A percentile compares a stretch with the other conserved stretches of the same genome.
These are phyloP conservation scores for Rhypophila decipiens DNA, from an alignment of 495 filamentous ascomycete species.

Conservation along the genomic window DNA sequence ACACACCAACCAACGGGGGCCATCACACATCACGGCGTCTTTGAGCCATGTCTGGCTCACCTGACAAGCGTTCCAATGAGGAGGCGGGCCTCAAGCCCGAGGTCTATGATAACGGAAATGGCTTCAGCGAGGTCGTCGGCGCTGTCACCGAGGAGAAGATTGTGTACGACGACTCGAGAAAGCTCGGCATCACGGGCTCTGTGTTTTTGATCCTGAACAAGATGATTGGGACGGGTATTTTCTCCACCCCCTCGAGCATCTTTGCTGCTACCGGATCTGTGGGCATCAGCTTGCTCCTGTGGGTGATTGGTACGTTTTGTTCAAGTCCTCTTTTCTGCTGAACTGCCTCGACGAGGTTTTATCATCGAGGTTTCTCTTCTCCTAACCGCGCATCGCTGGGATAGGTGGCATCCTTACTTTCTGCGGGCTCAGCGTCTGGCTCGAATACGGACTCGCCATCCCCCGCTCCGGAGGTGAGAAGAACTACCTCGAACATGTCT, in stretches of 20 bases:
- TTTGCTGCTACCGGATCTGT: constrained; percentile 38
- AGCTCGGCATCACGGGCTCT: constrained; percentile 46
- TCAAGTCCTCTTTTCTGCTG: background rate
- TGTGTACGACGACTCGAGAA: constrained; percentile 39
- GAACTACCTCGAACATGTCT: constrained; percentile 60
- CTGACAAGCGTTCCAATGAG: no score
- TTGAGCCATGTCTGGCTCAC: background rate
- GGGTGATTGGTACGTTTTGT: constrained; percentile 25
- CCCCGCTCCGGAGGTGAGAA: constrained; percentile 49
- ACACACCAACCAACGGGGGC: constrained; percentile 1
- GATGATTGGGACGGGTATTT: constrained; percentile 53
- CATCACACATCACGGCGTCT: background rate
- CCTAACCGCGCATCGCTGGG: background rate
- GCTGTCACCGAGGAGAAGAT: constrained; percentile 26
- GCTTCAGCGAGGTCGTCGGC: constrained; percentile 8
- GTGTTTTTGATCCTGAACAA: constrained; percentile 52
- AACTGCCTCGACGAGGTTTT: background rate
- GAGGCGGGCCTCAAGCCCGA: no score
- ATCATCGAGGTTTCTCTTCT: background rate
- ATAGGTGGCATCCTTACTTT: constrained; percentile 14
- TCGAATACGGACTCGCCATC: constrained; percentile 47
- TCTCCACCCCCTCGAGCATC: constrained; percentile 38
- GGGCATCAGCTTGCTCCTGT: constrained; percentile 32
- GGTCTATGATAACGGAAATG: constrained; percentile 3
- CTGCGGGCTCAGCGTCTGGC: constrained; percentile 20